Base-by-base conservation (phyloP, 108 stramenopile species). In the Fragilariopsis cylindrus region DNA sequence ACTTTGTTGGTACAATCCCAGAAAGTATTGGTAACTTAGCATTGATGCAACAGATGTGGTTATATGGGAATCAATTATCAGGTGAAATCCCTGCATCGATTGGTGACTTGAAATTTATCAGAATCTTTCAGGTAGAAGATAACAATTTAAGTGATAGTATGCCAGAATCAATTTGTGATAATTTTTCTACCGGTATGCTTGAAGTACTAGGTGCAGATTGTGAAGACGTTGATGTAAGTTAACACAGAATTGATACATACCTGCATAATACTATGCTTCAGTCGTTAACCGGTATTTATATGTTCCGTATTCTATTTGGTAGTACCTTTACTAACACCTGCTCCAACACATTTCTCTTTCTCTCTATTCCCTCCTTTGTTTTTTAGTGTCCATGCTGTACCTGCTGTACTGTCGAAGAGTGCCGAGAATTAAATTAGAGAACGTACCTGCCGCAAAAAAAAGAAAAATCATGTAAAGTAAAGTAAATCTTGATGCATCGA, bases 131-230 rank as follows among this genome's bases (percentile, higher is more conserved):
- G 55, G 19, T 88, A 48, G 79, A 82, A 58, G 69, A 71, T 45
- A 90, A 88, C 73, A 52, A 74, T 45, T 60, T 90, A 48, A 76
- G 69, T 30, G 85, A 56, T 44, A 9, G 46, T 16, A 48, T 72
- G 42, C 72, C 72, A 60, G 47, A 48, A 30, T 5, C 44, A 5
- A 44, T 72, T 9, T 72, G 72, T 48, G 72, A 60, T 15, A 60
- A 57, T 30, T 69, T 73, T 53, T 49, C 66, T 50, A 11, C n/a
- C 5, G 50, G 56, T 7, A 52, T 50, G 39, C 60, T 76, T 40
- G 18, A 70, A 4, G 62, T 50, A 6, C 69, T 76, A 43, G 76
- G 76, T 19, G 76, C 69, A 3, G 76, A 76, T 57, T 76, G 76
- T 43, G 40, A 47, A 12, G 48, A 16, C 4, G 12, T 50, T 9